Percentiles rank a stretch among this genome's conserved stretches.
Conservation (phyloP, 805 yeast genomes). For the Wickerhamiella sorbophila region DNA sequence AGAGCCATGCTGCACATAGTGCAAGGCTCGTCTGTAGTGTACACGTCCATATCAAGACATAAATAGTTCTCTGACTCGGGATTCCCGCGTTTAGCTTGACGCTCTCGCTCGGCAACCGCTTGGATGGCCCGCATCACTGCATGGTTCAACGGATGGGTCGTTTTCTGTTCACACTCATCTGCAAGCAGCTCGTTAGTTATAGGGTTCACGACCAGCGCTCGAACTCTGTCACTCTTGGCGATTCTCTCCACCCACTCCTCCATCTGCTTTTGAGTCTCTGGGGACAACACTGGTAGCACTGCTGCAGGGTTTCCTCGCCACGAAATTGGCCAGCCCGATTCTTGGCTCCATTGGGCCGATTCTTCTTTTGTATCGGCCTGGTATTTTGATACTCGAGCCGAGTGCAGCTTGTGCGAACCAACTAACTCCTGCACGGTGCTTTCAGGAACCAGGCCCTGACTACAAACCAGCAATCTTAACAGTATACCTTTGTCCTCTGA, state of each 20-base stretch:
- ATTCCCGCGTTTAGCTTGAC: slow-evolving; percentile 19
- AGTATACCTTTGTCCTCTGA: neutral
- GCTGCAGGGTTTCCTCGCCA: slow-evolving; percentile 81
- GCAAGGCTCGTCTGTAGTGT: slow-evolving; percentile 92
- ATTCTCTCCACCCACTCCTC: slow-evolving; percentile 23
- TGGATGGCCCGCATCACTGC: slow-evolving; percentile 61
- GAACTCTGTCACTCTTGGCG: slow-evolving; percentile 15
- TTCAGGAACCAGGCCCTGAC: slow-evolving; percentile 5
- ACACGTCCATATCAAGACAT: slow-evolving; percentile 63
- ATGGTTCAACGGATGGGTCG: slow-evolving; percentile 46
- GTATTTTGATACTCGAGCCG: slow-evolving; percentile 36
- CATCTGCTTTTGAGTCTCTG: slow-evolving; percentile 35
- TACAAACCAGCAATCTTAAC: slow-evolving; percentile 8
- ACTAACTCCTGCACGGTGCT: slow-evolving; percentile 23
- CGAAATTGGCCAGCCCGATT: slow-evolving; percentile 68
- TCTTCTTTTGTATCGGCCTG: slow-evolving; percentile 63
- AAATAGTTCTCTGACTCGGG: slow-evolving; percentile 34
- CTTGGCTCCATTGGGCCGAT: slow-evolving; percentile 46
- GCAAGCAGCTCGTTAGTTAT: slow-evolving; percentile 29
- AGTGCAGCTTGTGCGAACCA: slow-evolving; percentile 4
- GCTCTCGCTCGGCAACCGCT: slow-evolving; percentile 44
- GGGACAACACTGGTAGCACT: slow-evolving; percentile 32
- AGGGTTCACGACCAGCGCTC: slow-evolving; percentile 54
- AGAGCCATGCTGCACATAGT: slow-evolving; percentile 95
- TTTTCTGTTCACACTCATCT: slow-evolving; percentile 30